A percentile compares a stretch with the other conserved stretches of the same genome.
Evolutionary conservation across 2,329 filamentous ascomycete genomes (phyloP).

Genomic region (Hortaea werneckii): DNA sequence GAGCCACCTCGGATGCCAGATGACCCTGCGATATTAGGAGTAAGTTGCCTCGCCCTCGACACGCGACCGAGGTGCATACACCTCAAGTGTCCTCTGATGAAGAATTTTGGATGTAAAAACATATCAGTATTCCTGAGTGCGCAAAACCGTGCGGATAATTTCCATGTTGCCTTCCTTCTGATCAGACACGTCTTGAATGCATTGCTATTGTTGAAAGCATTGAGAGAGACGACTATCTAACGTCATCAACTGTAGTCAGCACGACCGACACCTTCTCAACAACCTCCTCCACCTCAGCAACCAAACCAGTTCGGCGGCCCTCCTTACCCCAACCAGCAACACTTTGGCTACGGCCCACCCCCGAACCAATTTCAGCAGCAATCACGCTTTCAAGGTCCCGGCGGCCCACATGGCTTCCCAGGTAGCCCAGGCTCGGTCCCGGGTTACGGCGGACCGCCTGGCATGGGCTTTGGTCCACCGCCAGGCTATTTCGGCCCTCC

Average conservation of each 20-base stretch:
- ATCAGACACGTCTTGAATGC: constrained; percentile 27
- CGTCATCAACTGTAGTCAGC: constrained; percentile 13
- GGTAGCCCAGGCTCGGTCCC: constrained; percentile 39
- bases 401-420: constrained; percentile 36
- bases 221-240: too few relatives aligned
- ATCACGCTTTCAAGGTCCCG: constrained; percentile 36
- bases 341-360: constrained; percentile 24
- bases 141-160: constrained; percentile 91
- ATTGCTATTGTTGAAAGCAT: not conserved
- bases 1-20: constrained; percentile 73
- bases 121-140: constrained; percentile 75
- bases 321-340: constrained; percentile 26
- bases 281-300: constrained; percentile 30
- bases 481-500: not conserved
- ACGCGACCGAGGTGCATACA: constrained; percentile 1
- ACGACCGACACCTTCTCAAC: constrained; percentile 15
- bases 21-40: constrained; percentile 91
- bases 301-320: constrained; percentile 27
- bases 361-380: constrained; percentile 34
- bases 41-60: constrained; percentile 51
- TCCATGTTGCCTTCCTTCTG: constrained; percentile 99
- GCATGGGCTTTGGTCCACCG: constrained; percentile 48
- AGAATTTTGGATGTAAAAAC: constrained; percentile 93
- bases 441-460: constrained; percentile 49
- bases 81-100: constrained; percentile 58